These are phyloP conservation scores for Geotrichum bryndzae DNA, from an alignment of 1,139 yeast genomes.

Conservation along the genomic window DNA sequence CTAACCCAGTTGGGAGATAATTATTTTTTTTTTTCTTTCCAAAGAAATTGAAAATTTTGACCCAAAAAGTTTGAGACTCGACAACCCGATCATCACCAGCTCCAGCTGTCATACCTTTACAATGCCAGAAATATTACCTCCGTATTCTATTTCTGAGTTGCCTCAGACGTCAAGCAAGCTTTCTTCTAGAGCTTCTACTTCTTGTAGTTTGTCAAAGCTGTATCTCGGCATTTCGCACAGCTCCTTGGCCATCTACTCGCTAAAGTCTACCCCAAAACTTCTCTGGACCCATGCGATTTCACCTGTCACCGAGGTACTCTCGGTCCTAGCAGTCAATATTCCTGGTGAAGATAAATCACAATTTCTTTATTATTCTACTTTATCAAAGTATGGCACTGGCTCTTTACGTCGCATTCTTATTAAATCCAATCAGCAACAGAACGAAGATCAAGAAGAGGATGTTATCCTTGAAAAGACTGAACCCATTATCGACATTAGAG, in stretches of 20 bases:
- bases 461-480: conserved; percentile 16
- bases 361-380: conserved; percentile 14
- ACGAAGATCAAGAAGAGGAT: conserved; percentile 16
- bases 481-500: conserved; percentile 19
- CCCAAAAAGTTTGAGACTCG: neutral
- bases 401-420: conserved; percentile 12
- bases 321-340: conserved; percentile 24
- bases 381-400: conserved; percentile 13
- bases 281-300: conserved; percentile 68
- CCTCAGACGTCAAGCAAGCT: conserved; percentile 26
- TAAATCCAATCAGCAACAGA: conserved; percentile 16
- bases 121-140: conserved; percentile 35
- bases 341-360: conserved; percentile 5
- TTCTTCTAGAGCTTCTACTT: conserved; percentile 18
- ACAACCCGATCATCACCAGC: neutral
- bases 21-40: neutral
- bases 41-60: conserved; percentile 5
- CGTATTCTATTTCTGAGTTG: conserved; percentile 31
- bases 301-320: conserved; percentile 48
- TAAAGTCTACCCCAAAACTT: conserved; percentile 76
- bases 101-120: neutral
- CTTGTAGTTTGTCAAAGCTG: conserved; percentile 19
- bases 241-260: conserved; percentile 61
- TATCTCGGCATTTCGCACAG: conserved; percentile 72
- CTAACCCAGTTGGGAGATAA: conserved; percentile 11